Evolutionary conservation across 1,139 yeast genomes (phyloP), one percentile per base, ranked within the genome.

Genomic region (Kluyveromyces sp.): DNA sequence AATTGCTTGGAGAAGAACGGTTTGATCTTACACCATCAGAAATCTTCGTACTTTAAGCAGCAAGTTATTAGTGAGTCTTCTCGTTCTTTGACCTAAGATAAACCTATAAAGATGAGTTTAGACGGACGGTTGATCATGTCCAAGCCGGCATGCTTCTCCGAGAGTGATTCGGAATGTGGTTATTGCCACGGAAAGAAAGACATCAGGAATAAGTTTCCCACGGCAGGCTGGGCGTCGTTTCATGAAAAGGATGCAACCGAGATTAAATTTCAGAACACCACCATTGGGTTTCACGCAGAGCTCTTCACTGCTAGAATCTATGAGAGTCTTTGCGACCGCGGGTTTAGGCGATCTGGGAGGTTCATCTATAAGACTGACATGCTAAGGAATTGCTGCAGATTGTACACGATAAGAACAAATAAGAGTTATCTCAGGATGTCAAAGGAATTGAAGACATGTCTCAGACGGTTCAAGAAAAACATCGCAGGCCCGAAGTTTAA

Each of bases 311-410:
- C 77, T 11, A 57, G 58, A 18, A 73, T 73, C 25, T 87, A 87
- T 56, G 89, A 84, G 53, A 58, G 57, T 29, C 60, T 84, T 50
- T 75, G 88, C 49, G 81, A 85, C 53, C 67, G 71, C 52, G 95
- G 95, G 2, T 87, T 75, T 58, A 75, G 95, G 59, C 66, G 97
- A 42, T 82, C 94, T 28, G 96, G 96, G 0, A 58, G 62, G 1
- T 84, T 78, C 51, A 54, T 86, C 4, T 88, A 88, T 58, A 83
- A 81, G 56, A 80, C 85, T 0, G 95, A 89, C 60, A 63, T 78
- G 49, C 59, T 82, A 29, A 63, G 87, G 30, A 77, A 77, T 34
- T 89, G 97, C 58, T 89, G 97, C 56, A 73, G 92, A n/a, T 72
- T 80, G 58, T 86, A 78, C 58, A 83, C 96, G 0, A 85, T 88